A percentile compares a stretch with the other conserved stretches of the same genome.
Evolutionary conservation across 331 rosid species (phyloP).

Genomic region (Pyracantha coccinea): DNA sequence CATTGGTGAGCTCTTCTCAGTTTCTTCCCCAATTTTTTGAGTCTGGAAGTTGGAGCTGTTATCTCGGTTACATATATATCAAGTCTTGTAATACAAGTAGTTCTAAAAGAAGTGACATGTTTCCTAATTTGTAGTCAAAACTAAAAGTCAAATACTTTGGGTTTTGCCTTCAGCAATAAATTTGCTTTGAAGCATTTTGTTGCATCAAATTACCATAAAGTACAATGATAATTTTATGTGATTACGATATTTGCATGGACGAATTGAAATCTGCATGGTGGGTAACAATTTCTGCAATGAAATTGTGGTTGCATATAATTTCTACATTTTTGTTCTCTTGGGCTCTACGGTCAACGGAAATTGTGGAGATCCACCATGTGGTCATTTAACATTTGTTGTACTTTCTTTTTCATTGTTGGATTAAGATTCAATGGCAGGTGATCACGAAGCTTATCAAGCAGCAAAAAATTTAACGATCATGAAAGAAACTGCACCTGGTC

Average conservation of each 20-base stretch:
- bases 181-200: background rate
- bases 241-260: background rate
- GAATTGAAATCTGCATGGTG: background rate
- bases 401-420: too few relatives aligned
- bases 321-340: too few relatives aligned
- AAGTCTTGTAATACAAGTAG: slow-evolving; percentile 5
- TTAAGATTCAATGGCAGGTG: too few relatives aligned
- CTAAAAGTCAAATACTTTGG: too few relatives aligned
- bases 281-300: background rate
- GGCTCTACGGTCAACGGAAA: too few relatives aligned
- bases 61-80: background rate
- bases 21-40: background rate
- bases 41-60: background rate
- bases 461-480: background rate
- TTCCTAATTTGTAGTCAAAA: background rate
- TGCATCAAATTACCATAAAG: background rate
- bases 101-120: background rate
- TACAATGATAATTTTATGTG: background rate
- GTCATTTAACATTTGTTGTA: too few relatives aligned
- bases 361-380: too few relatives aligned
- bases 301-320: too few relatives aligned
- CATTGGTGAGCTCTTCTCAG: background rate
- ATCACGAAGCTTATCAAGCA: background rate
- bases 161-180: background rate
- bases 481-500: background rate